phyloP scores from a whole-genome alignment of 192 early-diverging fungal species.

The Backusella tuberculispora region DNA sequence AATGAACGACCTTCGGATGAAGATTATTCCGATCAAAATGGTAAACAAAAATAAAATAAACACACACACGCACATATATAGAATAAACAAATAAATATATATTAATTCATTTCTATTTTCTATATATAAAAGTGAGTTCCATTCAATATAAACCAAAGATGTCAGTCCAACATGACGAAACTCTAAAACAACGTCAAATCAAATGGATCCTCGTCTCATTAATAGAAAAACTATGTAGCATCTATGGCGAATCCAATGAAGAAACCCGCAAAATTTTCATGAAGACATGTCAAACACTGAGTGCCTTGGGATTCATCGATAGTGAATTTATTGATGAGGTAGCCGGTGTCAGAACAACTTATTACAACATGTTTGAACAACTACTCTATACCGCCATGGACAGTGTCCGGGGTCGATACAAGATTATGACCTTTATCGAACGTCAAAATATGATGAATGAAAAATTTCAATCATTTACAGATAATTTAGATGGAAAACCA shows the following conservation, averaged over 20 bases:
- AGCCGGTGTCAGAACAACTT: constrained; percentile 74
- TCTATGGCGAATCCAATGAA: constrained; percentile 85
- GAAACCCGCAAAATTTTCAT: constrained; percentile 84
- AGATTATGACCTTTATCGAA: constrained; percentile 7
- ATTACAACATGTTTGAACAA: constrained; percentile 82
- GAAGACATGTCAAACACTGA: constrained; percentile 83
- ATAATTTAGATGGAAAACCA: not conserved
- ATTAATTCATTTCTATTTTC: not conserved
- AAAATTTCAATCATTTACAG: not conserved
- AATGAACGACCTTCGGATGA: not conserved
- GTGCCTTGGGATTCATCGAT: constrained; percentile 79
- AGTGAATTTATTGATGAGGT: constrained; percentile 70
- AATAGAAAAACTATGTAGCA: constrained; percentile 85
- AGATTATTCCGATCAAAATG: constrained; percentile 16
- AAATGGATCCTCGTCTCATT: constrained; percentile 83
- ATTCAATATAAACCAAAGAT: constrained; percentile 11
- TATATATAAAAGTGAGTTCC: not conserved
- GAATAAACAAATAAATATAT: too few species aligned
- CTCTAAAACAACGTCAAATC: constrained; percentile 54
- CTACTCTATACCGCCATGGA: constrained; percentile 79
- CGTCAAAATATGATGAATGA: constrained; percentile 16
- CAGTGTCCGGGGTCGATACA: constrained; percentile 48
- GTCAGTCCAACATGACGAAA: not conserved
- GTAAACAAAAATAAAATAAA: not conserved
- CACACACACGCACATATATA: not conserved